Evolutionary conservation across 1,284 basidiomycete genomes (phyloP).

Genomic region (Ceratobasidium sp.): DNA sequence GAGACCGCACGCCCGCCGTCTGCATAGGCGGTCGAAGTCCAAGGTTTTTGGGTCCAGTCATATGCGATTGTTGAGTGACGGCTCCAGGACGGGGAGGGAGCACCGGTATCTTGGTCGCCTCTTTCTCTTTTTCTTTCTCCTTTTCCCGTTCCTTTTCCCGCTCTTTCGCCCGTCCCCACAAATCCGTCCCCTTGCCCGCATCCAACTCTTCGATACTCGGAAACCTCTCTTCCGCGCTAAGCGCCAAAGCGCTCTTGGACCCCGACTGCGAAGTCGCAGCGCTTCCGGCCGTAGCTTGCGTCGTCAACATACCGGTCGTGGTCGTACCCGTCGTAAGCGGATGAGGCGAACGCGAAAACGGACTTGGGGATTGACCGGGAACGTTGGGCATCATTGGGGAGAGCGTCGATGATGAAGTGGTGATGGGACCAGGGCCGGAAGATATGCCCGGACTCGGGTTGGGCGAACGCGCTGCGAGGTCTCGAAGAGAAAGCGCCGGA

Average conservation of each 20-base stretch:
- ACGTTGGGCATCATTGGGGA: slow-evolving; percentile 58
- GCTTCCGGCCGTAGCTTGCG: slow-evolving; percentile 39
- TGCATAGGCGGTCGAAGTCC: slow-evolving; percentile 34
- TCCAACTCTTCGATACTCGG: slow-evolving; percentile 84
- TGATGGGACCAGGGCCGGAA: slow-evolving; percentile 50
- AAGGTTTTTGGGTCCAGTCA: slow-evolving; percentile 31
- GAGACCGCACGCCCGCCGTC: slow-evolving; percentile 51
- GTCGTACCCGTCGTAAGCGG: slow-evolving; percentile 33
- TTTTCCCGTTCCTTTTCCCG: background rate
- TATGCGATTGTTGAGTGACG: slow-evolving; percentile 28
- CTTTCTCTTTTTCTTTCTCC: slow-evolving; percentile 12
- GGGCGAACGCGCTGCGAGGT: slow-evolving; percentile 37
- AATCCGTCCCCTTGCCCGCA: slow-evolving; percentile 56
- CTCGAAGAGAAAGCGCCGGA: slow-evolving; percentile 37
- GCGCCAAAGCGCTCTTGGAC: slow-evolving; percentile 40
- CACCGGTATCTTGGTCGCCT: slow-evolving; percentile 20
- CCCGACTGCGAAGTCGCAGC: slow-evolving; percentile 4
- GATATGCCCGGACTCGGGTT: slow-evolving; percentile 52
- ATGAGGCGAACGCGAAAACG: slow-evolving; percentile 41
- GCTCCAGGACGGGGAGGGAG: slow-evolving; percentile 31
- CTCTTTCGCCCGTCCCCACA: slow-evolving; percentile 20
- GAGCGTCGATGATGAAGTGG: slow-evolving; percentile 61
- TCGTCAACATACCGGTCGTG: slow-evolving; percentile 24
- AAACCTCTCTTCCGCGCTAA: slow-evolving; percentile 74
- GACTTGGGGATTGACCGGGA: slow-evolving; percentile 48